phyloP scores from a whole-genome alignment of 2,329 filamentous ascomycete species.

The Apiospora saccharicola region DNA sequence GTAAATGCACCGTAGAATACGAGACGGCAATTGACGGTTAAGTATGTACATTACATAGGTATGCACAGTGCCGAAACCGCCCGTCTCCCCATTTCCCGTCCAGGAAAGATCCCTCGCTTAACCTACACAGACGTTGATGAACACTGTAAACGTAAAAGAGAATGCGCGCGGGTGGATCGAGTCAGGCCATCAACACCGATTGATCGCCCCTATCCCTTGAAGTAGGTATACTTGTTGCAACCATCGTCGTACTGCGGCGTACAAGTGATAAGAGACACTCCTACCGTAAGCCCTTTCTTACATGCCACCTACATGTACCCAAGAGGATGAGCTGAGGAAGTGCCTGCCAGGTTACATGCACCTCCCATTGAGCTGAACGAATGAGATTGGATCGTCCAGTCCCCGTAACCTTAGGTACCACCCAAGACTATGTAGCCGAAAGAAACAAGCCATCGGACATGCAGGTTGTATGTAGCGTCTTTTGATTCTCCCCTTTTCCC shows the following conservation, averaged over 20 bases:
- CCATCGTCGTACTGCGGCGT: neutral
- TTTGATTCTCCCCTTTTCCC: neutral
- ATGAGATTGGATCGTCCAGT: neutral
- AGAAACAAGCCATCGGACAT: conserved; percentile 21
- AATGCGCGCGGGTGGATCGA: neutral
- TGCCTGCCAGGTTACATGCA: conserved; percentile 15
- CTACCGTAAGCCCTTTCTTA: neutral
- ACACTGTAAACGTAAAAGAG: neutral
- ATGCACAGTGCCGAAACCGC: neutral
- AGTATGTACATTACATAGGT: neutral
- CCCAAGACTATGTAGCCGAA: neutral
- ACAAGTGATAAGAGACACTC: neutral
- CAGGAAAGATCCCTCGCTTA: neutral
- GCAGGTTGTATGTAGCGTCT: neutral
- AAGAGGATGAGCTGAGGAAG: neutral
- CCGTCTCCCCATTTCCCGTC: conserved; percentile 1
- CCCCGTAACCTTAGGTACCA: conserved; percentile 7
- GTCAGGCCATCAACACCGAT: neutral
- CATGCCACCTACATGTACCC: neutral
- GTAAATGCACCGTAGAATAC: neutral
- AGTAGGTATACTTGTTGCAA: neutral
- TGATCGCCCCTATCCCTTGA: neutral
- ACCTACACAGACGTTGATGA: neutral
- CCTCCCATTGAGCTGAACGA: neutral
- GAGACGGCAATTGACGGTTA: conserved; percentile 3